A percentile compares a stretch with the other conserved stretches of the same genome.
Conservation (phyloP, 1,284 basidiomycete genomes). For the Rhodotorula sp. region DNA sequence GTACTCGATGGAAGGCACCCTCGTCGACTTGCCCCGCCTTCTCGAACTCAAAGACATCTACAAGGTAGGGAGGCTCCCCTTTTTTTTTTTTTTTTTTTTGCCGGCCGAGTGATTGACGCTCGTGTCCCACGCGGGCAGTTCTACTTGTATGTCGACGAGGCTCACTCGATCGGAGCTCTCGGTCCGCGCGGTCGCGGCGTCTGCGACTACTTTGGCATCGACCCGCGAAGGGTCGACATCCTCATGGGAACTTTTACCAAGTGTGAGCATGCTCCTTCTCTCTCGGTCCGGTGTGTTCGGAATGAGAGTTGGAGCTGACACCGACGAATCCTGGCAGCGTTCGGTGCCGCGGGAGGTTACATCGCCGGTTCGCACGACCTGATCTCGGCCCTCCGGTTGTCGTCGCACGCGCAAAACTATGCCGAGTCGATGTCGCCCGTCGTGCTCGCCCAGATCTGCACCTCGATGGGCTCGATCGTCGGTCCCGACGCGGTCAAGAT, state of each 20-base stretch:
- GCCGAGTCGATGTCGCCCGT: conserved; percentile 89
- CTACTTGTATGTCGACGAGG: conserved; percentile 94
- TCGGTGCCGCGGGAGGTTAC: conserved; percentile 96
- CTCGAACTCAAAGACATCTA: conserved; percentile 90
- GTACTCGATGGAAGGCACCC: conserved; percentile 96
- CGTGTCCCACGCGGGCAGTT: conserved; percentile 60
- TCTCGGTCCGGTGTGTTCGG: not conserved
- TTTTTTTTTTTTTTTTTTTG: not conserved
- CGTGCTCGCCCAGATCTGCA: conserved; percentile 84
- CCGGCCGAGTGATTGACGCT: not conserved
- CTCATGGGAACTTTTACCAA: conserved; percentile 99
- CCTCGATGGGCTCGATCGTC: conserved; percentile 96
- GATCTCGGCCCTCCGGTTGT: conserved; percentile 75
- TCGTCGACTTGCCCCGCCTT: conserved; percentile 79
- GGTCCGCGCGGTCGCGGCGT: conserved; percentile 93
- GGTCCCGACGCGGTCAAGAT: conserved; percentile 54
- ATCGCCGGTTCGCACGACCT: conserved; percentile 78
- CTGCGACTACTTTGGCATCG: conserved; percentile 87
- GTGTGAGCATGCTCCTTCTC: conserved; percentile 50
- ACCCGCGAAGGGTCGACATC: conserved; percentile 80
- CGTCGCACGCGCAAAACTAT: conserved; percentile 81
- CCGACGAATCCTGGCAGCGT: conserved; percentile 52
- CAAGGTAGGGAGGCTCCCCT: conserved; percentile 62
- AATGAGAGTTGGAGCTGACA: not conserved
- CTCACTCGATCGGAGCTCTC: conserved; percentile 93